phyloP scores from a whole-genome alignment of 495 filamentous ascomycete species.

The Podospora sp. region DNA sequence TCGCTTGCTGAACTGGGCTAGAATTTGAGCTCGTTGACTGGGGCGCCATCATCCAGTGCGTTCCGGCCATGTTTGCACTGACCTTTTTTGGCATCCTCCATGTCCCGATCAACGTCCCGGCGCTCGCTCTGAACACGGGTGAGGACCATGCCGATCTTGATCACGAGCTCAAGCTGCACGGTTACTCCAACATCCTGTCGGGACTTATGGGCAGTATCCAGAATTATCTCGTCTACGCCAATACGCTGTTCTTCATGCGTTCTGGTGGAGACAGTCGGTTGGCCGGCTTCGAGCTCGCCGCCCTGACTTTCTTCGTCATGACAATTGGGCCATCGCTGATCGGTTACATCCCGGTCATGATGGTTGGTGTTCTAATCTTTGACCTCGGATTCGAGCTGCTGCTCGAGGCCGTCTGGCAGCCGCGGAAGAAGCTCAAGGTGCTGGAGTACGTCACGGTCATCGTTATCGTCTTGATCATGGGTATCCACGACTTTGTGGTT shows the following conservation, averaged over 20 bases:
- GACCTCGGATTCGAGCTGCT: slow-evolving; percentile 88
- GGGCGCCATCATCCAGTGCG: slow-evolving; percentile 73
- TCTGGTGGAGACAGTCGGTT: slow-evolving; percentile 85
- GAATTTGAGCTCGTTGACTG: slow-evolving; percentile 56
- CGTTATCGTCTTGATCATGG: slow-evolving; percentile 94
- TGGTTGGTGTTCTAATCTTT: slow-evolving; percentile 93
- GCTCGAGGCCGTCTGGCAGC: slow-evolving; percentile 82
- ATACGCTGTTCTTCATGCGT: slow-evolving; percentile 91
- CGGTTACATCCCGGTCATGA: slow-evolving; percentile 94
- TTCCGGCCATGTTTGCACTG: slow-evolving; percentile 94
- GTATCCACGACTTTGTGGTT: slow-evolving; percentile 90
- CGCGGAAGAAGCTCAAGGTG: slow-evolving; percentile 79
- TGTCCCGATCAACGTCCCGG: slow-evolving; percentile 96
- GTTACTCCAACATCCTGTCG: slow-evolving; percentile 88
- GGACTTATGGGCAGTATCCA: slow-evolving; percentile 88
- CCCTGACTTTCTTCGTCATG: slow-evolving; percentile 77
- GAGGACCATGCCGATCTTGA: slow-evolving; percentile 91
- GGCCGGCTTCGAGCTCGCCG: slow-evolving; percentile 83
- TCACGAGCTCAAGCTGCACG: slow-evolving; percentile 89
- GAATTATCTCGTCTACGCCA: slow-evolving; percentile 97
- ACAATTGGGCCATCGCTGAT: slow-evolving; percentile 83
- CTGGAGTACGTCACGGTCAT: slow-evolving; percentile 92
- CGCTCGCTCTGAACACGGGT: slow-evolving; percentile 81
- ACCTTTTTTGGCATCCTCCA: slow-evolving; percentile 98
- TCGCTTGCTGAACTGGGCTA: slow-evolving; percentile 5